Evolutionary conservation across 129 eudicot genomes (phyloP).

Genomic region (Silybum marianum): DNA sequence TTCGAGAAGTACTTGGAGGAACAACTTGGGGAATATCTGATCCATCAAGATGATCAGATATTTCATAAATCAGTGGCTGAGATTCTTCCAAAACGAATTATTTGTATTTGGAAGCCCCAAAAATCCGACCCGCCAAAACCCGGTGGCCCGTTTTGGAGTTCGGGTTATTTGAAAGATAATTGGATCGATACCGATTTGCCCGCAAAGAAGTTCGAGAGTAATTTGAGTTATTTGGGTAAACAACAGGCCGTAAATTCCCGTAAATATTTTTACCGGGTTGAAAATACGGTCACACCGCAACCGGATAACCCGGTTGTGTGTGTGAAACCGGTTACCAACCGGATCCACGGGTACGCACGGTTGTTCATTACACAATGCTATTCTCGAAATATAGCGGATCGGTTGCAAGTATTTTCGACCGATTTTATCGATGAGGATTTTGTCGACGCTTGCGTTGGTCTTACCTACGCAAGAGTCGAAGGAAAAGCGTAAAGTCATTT

Average conservation of each 20-base stretch:
- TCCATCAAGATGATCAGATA: slow-evolving; percentile 80
- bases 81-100: slow-evolving; percentile 70
- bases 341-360: slow-evolving; percentile 78
- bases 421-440: slow-evolving; percentile 85
- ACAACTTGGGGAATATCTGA: slow-evolving; percentile 73
- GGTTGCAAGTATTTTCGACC: slow-evolving; percentile 68
- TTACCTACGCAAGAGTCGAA: slow-evolving; percentile 79
- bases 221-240: slow-evolving; percentile 64
- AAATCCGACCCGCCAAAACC: slow-evolving; percentile 68
- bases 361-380: slow-evolving; percentile 69
- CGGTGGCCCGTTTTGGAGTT: slow-evolving; percentile 77
- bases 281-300: slow-evolving; percentile 92
- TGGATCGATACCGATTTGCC: slow-evolving; percentile 96
- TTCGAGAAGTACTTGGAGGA: slow-evolving; percentile 76
- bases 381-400: slow-evolving; percentile 52
- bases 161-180: slow-evolving; percentile 81
- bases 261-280: slow-evolving; percentile 87
- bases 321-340: slow-evolving; percentile 81
- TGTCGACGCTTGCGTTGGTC: slow-evolving; percentile 89
- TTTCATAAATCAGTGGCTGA: slow-evolving; percentile 77
- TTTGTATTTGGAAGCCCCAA: slow-evolving; percentile 94
- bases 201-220: slow-evolving; percentile 82
- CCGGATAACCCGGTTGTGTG: slow-evolving; percentile 87
- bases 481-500: slow-evolving; percentile 44
- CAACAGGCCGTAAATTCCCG: slow-evolving; percentile 57